These are phyloP conservation scores for Prasinococcaceae sp. DNA, from an alignment of 139 green algal genomes.

Conservation along the genomic window DNA sequence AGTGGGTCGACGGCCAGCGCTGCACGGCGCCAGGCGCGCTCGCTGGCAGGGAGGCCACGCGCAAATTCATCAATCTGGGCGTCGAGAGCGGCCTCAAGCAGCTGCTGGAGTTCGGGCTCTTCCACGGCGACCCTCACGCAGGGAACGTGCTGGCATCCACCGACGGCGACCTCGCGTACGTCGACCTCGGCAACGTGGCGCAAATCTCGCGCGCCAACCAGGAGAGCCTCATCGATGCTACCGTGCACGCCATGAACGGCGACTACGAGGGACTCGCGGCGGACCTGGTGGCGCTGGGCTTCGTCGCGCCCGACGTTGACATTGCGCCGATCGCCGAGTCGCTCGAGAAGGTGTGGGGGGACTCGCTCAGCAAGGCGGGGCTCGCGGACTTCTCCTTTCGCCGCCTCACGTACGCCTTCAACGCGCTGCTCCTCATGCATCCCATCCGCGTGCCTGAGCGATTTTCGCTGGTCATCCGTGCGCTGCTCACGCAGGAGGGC, in stretches of 20 bases:
- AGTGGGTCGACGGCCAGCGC: conserved; percentile 87
- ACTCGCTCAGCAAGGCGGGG: conserved; percentile 43
- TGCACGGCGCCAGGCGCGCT: conserved; percentile 46
- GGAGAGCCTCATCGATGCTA: conserved; percentile 16
- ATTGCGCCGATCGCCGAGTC: conserved; percentile 32
- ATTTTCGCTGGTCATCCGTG: conserved; percentile 82
- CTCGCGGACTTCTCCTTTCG: conserved; percentile 87
- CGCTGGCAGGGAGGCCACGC: conserved; percentile 5
- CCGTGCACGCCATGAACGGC: conserved; percentile 18
- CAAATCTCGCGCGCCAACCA: conserved; percentile 12
- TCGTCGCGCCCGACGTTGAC: conserved; percentile 4
- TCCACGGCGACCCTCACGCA: conserved; percentile 76
- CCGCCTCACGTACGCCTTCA: conserved; percentile 50
- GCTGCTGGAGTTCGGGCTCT: conserved; percentile 91
- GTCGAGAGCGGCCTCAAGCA: conserved; percentile 77
- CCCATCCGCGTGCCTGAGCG: conserved; percentile 67
- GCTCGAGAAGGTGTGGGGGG: conserved; percentile 83
- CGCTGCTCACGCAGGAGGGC: conserved; percentile 66
- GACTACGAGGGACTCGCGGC: conserved; percentile 17
- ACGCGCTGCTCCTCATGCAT: conserved; percentile 24
- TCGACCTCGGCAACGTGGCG: conserved; percentile 78
- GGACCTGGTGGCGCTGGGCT: conserved; percentile 8
- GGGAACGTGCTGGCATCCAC: conserved; percentile 76
- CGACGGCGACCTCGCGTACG: conserved; percentile 87
- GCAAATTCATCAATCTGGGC: conserved; percentile 25